Evolutionary conservation across 768 basidiomycete genomes (phyloP).

Genomic region (Tylopilus subfusipes): DNA sequence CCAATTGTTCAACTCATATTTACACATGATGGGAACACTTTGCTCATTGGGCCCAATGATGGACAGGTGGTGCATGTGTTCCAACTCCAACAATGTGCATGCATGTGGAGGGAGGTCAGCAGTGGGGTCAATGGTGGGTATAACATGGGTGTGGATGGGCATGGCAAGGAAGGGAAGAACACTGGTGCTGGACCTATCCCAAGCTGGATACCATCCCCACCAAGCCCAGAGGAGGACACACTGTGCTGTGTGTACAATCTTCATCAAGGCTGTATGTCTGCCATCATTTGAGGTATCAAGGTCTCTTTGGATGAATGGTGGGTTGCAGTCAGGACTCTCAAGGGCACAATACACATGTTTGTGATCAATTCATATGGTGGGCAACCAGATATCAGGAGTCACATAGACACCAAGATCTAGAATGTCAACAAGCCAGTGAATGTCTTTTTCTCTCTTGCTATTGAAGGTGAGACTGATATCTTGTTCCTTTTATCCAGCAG

Average conservation of each 20-base stretch:
- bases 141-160: neutral
- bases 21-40: conserved; percentile 48
- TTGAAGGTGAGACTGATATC: neutral
- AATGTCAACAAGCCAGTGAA: conserved; percentile 50
- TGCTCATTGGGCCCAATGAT: conserved; percentile 50
- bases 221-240: conserved; percentile 12
- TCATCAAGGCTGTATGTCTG: conserved; percentile 64
- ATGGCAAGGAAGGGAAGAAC: conserved; percentile 2
- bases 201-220: neutral
- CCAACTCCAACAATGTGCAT: conserved; percentile 33
- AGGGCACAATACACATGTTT: conserved; percentile 68
- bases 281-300: conserved; percentile 51
- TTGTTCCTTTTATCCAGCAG: conserved; percentile 35
- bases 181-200: neutral
- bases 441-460: neutral
- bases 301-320: conserved; percentile 54
- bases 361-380: conserved; percentile 77
- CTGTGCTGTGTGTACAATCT: conserved; percentile 66
- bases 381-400: conserved; percentile 55
- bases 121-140: neutral
- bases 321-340: conserved; percentile 63
- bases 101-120: conserved; percentile 14
- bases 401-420: conserved; percentile 54
- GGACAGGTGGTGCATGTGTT: conserved; percentile 54
- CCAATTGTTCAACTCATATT: conserved; percentile 48